Base-by-base conservation (phyloP, 2,329 filamentous ascomycete genomes). In the Arthrobotrys iridis region DNA sequence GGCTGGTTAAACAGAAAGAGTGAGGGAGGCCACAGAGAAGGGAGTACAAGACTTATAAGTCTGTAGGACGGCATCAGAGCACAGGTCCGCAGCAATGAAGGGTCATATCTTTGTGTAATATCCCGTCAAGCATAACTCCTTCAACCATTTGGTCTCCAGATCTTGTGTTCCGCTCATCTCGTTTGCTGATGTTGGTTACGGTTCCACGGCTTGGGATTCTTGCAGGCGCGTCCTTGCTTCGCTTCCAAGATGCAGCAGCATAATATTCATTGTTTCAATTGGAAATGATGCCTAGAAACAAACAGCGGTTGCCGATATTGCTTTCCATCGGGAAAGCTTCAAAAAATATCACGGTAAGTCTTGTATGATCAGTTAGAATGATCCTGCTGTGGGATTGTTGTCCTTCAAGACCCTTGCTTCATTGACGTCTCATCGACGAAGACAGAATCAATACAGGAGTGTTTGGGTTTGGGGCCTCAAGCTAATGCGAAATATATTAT, bases 101-200 rank as follows among this genome's bases (percentile, higher is more conserved):
- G 18, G 50, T 55, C 30, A 55, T 55, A 24, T 24, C 10, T 55
- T 55, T 37, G 50, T 55, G 50, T 55, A 35, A 55, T 55, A 18
- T 15, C 30, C 30, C 18, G 20, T 33, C 50, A n/a, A n/a, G n/a
- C n/a, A n/a, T n/a, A n/a, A n/a, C n/a, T n/a, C n/a, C n/a, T 13
- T 55, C 50, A 13, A 37, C 50, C 50, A 20, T 55, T 55, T 37
- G 28, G 18, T 24, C 35, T 35, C 50, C 28, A 55, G 45, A 48
- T 37, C 50, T 24, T 55, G 28, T 55, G 50, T 8, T 3, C 28
- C 8, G 18, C 10, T 55, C 50, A 55, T 24, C 30, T 18, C 2
- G 50, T 37, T 55, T 18, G 50, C 50, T 6, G 50, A 55, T 30
- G 28, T 52, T 52, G 46, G 46, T 52, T 22, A 35, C 28, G 10